Conservation (phyloP, 768 basidiomycete genomes). For the Exsudoporus frostii region DNA sequence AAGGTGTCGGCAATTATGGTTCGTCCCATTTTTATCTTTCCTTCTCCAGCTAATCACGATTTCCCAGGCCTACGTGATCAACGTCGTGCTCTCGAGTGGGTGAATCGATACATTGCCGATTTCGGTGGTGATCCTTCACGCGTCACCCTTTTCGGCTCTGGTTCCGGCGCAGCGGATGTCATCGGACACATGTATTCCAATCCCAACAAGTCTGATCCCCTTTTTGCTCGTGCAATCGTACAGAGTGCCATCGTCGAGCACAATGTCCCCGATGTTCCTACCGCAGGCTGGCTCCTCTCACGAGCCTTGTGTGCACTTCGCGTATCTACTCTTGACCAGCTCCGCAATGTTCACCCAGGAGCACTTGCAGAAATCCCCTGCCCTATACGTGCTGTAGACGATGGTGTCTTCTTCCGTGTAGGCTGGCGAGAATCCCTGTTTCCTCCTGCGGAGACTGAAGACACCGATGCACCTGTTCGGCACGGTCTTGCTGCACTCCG, state of each 20-base stretch:
- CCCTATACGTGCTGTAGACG: slow-evolving; percentile 59
- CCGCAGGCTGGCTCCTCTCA: slow-evolving; percentile 66
- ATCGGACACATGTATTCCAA: slow-evolving; percentile 61
- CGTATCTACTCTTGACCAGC: slow-evolving; percentile 54
- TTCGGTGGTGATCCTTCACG: slow-evolving; percentile 65
- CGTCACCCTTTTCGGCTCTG: slow-evolving; percentile 43
- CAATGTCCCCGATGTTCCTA: slow-evolving; percentile 54
- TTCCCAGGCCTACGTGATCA: slow-evolving; percentile 61
- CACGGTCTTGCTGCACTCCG: slow-evolving; percentile 22
- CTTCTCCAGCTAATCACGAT: slow-evolving; percentile 3
- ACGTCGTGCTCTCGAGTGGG: slow-evolving; percentile 60
- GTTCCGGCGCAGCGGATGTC: slow-evolving; percentile 51
- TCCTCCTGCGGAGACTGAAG: slow-evolving; percentile 27
- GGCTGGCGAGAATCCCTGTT: slow-evolving; percentile 53
- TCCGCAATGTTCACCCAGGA: slow-evolving; percentile 57
- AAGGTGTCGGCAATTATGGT: slow-evolving; percentile 80
- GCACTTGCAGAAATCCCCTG: slow-evolving; percentile 52
- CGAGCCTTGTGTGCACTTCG: slow-evolving; percentile 57
- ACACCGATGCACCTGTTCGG: slow-evolving; percentile 7
- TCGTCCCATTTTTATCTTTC: slow-evolving; percentile 17
- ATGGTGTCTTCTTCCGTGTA: slow-evolving; percentile 62
- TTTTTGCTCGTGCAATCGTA: slow-evolving; percentile 74
- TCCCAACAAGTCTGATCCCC: slow-evolving; percentile 53
- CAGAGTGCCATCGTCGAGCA: slow-evolving; percentile 68
- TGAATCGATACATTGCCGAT: slow-evolving; percentile 53